A percentile compares a stretch with the other conserved stretches of the same genome.
Evolutionary conservation across 345 rosid genomes (phyloP).

Genomic region (Carallia pectinifolia): DNA sequence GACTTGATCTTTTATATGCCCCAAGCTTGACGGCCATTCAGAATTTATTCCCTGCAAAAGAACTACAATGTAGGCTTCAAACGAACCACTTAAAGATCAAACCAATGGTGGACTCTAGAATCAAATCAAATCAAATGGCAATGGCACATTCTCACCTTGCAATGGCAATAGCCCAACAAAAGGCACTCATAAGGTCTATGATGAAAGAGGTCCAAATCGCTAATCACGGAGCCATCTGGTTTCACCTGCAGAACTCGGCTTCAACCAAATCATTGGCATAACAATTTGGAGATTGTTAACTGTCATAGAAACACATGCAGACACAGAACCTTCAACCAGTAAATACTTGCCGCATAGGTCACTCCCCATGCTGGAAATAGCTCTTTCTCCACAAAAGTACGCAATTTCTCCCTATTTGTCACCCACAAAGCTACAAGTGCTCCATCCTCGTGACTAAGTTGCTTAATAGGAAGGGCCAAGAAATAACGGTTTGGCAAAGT

Average conservation of each 20-base stretch:
- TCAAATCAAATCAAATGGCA: not conserved
- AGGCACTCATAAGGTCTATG: conserved; percentile 93
- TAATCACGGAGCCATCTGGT: conserved; percentile 69
- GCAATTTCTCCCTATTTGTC: conserved; percentile 84
- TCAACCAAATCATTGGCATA: conserved; percentile 11
- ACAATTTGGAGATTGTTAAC: conserved; percentile 20
- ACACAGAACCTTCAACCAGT: conserved; percentile 75
- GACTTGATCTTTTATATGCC: conserved; percentile 38
- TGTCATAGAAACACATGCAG: not conserved
- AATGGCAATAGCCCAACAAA: conserved; percentile 55
- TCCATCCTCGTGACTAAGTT: conserved; percentile 67
- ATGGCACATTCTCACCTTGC: conserved; percentile 38
- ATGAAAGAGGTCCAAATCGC: conserved; percentile 78
- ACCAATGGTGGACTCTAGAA: not conserved
- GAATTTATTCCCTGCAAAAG: conserved; percentile 36
- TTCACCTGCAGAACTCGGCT: conserved; percentile 54
- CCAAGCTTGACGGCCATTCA: conserved; percentile 26
- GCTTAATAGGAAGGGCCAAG: conserved; percentile 73
- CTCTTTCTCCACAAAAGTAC: conserved; percentile 65
- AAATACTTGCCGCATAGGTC: conserved; percentile 46
- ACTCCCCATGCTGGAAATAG: conserved; percentile 80
- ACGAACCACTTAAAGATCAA: not conserved
- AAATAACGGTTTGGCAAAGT: conserved; percentile 80
- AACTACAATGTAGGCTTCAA: conserved; percentile 17
- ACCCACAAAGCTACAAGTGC: conserved; percentile 92